Percentiles rank a stretch among this genome's conserved stretches.
Evolutionary conservation across 2,329 filamentous ascomycete genomes (phyloP).

Genomic region (Ophiostoma angusticollis): DNA sequence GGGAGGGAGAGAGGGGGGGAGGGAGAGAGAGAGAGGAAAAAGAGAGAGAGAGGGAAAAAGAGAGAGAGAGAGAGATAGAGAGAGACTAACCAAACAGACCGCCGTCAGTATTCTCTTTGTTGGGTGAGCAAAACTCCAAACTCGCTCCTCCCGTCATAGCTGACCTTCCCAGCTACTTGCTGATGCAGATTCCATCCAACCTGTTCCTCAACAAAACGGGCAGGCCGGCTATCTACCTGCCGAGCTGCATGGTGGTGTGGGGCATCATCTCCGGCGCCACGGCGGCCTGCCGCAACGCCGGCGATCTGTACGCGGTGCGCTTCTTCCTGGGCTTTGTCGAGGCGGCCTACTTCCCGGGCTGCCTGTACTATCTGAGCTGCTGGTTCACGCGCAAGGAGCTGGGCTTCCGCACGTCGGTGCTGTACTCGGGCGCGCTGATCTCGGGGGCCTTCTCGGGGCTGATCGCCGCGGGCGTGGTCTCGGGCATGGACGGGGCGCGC

Average conservation of each 20-base stretch:
- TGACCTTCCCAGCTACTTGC: slow-evolving; percentile 25
- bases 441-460: slow-evolving; percentile 54
- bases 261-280: slow-evolving; percentile 32
- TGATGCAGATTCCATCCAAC: slow-evolving; percentile 40
- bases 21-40: no score
- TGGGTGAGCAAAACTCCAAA: slow-evolving; percentile 22
- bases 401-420: slow-evolving; percentile 43
- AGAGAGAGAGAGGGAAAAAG: no score
- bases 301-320: slow-evolving; percentile 26
- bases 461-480: slow-evolving; percentile 48
- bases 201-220: slow-evolving; percentile 39
- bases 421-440: slow-evolving; percentile 47
- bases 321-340: slow-evolving; percentile 33
- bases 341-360: slow-evolving; percentile 22
- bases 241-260: slow-evolving; percentile 36
- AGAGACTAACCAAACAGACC: no score
- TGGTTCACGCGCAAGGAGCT: slow-evolving; percentile 58
- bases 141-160: background rate
- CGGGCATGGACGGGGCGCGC: slow-evolving; percentile 45
- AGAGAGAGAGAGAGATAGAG: no score
- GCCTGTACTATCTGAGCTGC: slow-evolving; percentile 28
- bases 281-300: slow-evolving; percentile 22
- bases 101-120: slow-evolving; percentile 39
- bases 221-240: slow-evolving; percentile 33
- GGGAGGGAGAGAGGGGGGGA: no score